Evolutionary conservation across 148 eudicot species (phyloP), one percentile per base, ranked within the genome.

Genomic region (Camellia granthamiana): DNA sequence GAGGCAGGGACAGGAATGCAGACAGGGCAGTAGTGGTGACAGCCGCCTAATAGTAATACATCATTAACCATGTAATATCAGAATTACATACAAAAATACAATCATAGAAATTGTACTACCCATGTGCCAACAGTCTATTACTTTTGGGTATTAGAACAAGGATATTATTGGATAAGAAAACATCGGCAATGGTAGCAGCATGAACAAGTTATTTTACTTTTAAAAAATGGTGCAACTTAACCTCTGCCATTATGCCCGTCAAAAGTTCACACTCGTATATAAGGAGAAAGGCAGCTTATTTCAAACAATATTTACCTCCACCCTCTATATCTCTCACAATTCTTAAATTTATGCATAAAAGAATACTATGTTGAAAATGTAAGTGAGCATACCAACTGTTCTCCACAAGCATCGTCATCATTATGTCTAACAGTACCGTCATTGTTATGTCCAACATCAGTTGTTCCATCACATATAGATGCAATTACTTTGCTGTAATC

Each of bases 401-500:
- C 85, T 77, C 79, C 84, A 52, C 79, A 56, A 82, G 66, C 80
- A 84, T 82, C 91, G 23, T 71, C 86, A 75, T 78, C 77, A 76
- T 67, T 85, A 43, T 79, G 77, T 72, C 77, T 89, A 71, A 55
- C 74, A 61, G 76, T 75, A 72, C 74, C 84, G 38, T 30, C 38
- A 1, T 30, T 30, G 38, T 30, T 30, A 30, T 30, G 38, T 30
- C 38, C 38, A 30, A 30, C 1, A 30, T 30, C 38, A 76, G 59
- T 65, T 49, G 71, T 65, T 72, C 65, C 76, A 64, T 74, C 73
- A 74, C 85, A 90, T 73, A 88, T 80, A 43, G 86, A 77, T 69
- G 94, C 84, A 81, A 97, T 87, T 78, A 86, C 86, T 80, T 85
- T 75, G 84, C 80, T 82, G 77, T 89, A 97, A 78, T 89, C 91